Conservation (phyloP, 352 stramenopile genomes). For the Poterioochromonas sp. region DNA sequence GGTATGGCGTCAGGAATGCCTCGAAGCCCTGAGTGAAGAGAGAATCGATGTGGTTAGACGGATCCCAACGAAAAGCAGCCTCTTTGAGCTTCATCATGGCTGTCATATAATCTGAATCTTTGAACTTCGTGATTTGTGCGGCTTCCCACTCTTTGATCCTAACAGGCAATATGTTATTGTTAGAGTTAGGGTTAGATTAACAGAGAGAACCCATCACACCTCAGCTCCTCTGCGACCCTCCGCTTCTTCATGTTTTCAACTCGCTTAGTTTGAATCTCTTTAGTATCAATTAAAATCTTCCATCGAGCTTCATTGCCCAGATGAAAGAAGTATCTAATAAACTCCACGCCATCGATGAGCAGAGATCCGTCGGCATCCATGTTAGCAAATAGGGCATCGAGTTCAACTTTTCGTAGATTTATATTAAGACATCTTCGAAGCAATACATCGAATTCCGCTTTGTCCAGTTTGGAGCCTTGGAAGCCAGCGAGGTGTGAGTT, state of each 20-base stretch:
- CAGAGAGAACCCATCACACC: no score
- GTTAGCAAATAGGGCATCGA: slow-evolving; percentile 12
- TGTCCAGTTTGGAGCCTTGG: slow-evolving; percentile 1
- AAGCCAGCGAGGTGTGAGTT: slow-evolving; percentile 25
- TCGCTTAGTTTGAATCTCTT: not conserved
- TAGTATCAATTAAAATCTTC: not conserved
- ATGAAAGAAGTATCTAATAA: slow-evolving; percentile 31
- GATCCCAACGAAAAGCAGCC: not conserved
- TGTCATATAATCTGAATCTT: not conserved
- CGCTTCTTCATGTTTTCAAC: not conserved
- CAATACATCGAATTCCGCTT: slow-evolving; percentile 14
- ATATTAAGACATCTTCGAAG: slow-evolving; percentile 25
- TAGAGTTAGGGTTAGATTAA: no score
- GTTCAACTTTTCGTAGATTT: slow-evolving; percentile 9
- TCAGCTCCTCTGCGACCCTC: not conserved
- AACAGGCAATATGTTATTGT: no score
- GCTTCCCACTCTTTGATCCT: slow-evolving; percentile 12
- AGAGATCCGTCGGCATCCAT: slow-evolving; percentile 15
- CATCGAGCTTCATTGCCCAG: slow-evolving; percentile 3
- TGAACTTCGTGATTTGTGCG: not conserved
- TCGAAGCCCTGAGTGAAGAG: not conserved
- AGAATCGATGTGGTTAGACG: not conserved
- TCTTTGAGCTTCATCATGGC: not conserved
- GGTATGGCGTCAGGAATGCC: not conserved
- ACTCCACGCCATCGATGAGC: slow-evolving; percentile 31